Evolutionary conservation across 169 alveolate species (phyloP), one percentile per base, ranked within the genome.

Genomic region (Cryptosporidium baileyi): DNA sequence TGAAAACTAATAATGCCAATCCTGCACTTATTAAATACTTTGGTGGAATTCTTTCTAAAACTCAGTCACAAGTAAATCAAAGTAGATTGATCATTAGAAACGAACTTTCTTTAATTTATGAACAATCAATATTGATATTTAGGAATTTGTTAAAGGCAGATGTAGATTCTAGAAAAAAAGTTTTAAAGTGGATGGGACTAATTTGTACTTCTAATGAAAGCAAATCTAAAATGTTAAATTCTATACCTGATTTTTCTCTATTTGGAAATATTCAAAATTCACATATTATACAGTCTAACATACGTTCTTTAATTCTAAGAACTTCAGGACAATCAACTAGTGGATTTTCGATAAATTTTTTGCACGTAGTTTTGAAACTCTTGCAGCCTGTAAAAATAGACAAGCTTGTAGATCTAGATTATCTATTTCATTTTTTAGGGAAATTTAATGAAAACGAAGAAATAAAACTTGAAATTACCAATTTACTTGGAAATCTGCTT

Each of bases 51-150:
- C 81, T 89, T 54, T 80, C 36, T 36, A 81, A 41, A 61, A 60
- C 80, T 54, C 89, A 26, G 61, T 30, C 51, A 43, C 81, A 62
- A 80, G 62, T 82, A 43, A 63, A 22, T 61, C 85, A 74, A 43
- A 54, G 40, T 26, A 74, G 82, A 57, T 8, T 67, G 2, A 32
- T 82, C 43, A 61, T 89, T 63, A 74, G 89, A 51, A 65, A 82
- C 32, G 92, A 89, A 26, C 85, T 82, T 13, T 80, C 89, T 17
- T 79, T 89, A 89, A 61, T 89, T 32, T 63, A 85, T 81, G 92
- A 89, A 59, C 89, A 82, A 19, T 67, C 91, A 43, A 82, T 82
- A 7, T 63, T 80, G 13, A 54, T 80, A 13, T 80, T 89, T 38
- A 89, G 80, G 43, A 89, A 89, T 38, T 40, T 89, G 41, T 63